A percentile compares a stretch with the other conserved stretches of the same genome.
These are phyloP conservation scores for Cytospora piceicola DNA, from an alignment of 2,329 filamentous ascomycete species.

Conservation along the genomic window DNA sequence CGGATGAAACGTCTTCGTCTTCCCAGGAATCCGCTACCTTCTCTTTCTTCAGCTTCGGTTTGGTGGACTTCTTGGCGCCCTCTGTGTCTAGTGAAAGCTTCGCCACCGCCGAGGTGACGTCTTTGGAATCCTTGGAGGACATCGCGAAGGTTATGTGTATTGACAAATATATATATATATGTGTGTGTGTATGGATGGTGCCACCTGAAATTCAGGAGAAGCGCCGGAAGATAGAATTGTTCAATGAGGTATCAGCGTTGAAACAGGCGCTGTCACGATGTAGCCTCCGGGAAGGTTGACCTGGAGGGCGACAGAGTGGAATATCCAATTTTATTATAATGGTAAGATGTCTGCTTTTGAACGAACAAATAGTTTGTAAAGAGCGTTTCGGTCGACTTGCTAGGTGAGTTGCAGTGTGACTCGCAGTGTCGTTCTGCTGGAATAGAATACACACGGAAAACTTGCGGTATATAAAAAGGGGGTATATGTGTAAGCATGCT, in stretches of 20 bases:
- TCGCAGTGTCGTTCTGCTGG: not conserved
- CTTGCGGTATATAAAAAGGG: not conserved
- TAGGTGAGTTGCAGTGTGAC: not conserved
- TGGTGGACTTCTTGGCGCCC: slow-evolving; percentile 33
- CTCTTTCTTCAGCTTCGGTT: slow-evolving; percentile 43
- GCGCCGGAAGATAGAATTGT: not conserved
- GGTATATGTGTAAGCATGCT: not conserved
- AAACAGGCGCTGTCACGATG: not conserved
- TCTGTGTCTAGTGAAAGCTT: slow-evolving; percentile 39
- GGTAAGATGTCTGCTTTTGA: not conserved
- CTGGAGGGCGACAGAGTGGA: not conserved
- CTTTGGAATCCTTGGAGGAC: slow-evolving; percentile 24
- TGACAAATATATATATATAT: not conserved
- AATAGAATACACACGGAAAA: not conserved
- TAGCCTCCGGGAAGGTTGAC: not conserved
- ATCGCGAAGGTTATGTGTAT: slow-evolving; percentile 17
- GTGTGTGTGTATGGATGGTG: too few relatives aligned
- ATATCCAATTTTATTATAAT: not conserved
- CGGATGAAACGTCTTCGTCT: slow-evolving; percentile 63
- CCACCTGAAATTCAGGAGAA: not conserved
- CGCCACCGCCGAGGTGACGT: slow-evolving; percentile 34
- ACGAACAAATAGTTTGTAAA: not conserved
- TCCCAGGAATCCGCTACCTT: slow-evolving; percentile 76
- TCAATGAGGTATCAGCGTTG: not conserved
- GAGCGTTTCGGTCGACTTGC: not conserved